These are phyloP conservation scores for Colletotrichum salicis DNA, from an alignment of 2,329 filamentous ascomycete genomes.

Conservation along the genomic window DNA sequence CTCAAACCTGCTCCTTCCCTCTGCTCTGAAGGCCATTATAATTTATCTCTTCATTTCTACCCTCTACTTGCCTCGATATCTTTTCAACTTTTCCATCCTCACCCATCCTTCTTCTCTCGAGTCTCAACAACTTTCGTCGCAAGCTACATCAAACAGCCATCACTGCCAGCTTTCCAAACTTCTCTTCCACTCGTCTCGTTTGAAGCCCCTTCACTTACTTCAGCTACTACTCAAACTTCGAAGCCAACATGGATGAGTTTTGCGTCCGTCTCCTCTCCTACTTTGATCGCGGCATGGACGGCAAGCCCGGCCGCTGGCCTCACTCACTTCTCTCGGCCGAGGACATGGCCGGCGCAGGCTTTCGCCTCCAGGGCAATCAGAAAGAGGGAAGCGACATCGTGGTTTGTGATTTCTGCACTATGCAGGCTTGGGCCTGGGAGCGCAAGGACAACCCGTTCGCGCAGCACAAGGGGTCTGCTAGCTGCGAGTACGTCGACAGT, in stretches of 20 bases:
- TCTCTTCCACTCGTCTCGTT: neutral
- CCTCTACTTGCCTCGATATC: neutral
- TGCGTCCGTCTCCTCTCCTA: slow-evolving; percentile 12
- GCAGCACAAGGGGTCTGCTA: neutral
- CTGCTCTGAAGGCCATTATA: neutral
- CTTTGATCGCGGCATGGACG: slow-evolving; percentile 1
- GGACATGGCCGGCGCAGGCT: slow-evolving; percentile 23
- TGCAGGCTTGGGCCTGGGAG: slow-evolving; percentile 26
- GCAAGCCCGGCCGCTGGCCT: slow-evolving; percentile 14
- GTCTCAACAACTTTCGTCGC: neutral
- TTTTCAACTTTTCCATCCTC: no score
- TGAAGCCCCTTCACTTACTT: neutral
- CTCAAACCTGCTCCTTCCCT: neutral
- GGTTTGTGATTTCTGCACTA: neutral
- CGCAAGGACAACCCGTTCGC: slow-evolving; percentile 14
- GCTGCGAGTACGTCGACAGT: neutral
- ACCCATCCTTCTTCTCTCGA: neutral
- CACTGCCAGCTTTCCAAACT: neutral
- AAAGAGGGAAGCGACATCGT: neutral
- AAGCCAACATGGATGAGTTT: slow-evolving; percentile 7
- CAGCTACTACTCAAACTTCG: fast-evolving
- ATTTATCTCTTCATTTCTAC: neutral
- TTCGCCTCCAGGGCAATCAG: neutral
- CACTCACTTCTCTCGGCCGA: neutral
- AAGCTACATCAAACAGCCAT: neutral